phyloP scores from a whole-genome alignment of 805 yeast genomes.

The Metschnikowia bowlesiae region DNA sequence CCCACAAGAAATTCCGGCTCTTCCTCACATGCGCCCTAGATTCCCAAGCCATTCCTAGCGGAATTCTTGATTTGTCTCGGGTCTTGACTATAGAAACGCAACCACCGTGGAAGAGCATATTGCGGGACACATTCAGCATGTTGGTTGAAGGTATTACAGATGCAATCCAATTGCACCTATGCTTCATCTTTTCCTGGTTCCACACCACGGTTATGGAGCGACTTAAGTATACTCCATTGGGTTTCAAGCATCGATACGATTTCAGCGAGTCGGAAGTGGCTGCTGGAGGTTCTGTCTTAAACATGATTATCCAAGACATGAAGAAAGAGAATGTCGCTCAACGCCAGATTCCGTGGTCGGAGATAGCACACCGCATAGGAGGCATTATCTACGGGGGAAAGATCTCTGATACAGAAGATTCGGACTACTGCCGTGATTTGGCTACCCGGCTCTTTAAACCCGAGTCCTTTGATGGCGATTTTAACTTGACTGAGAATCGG shows the following conservation, averaged over 20 bases:
- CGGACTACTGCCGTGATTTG: slow-evolving; percentile 27
- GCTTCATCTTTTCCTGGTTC: slow-evolving; percentile 62
- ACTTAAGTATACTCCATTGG: slow-evolving; percentile 55
- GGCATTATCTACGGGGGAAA: slow-evolving; percentile 67
- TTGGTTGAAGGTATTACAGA: not conserved
- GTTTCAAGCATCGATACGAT: slow-evolving; percentile 60
- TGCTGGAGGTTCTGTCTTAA: slow-evolving; percentile 44
- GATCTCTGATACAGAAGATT: slow-evolving; percentile 42
- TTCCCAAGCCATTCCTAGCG: slow-evolving; percentile 45
- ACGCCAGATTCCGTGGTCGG: slow-evolving; percentile 48
- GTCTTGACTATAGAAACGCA: slow-evolving; percentile 59
- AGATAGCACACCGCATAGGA: slow-evolving; percentile 46
- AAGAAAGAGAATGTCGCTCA: slow-evolving; percentile 1
- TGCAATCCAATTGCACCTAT: slow-evolving; percentile 28
- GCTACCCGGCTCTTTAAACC: slow-evolving; percentile 36
- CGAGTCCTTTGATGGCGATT: slow-evolving; percentile 38
- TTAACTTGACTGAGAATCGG: slow-evolving; percentile 36
- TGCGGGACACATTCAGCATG: slow-evolving; percentile 36
- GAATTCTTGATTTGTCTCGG: slow-evolving; percentile 51
- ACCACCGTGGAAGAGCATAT: slow-evolving; percentile 51
- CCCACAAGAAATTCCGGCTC: slow-evolving; percentile 41
- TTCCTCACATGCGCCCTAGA: slow-evolving; percentile 60
- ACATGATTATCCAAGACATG: slow-evolving; percentile 29
- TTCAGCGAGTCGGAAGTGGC: slow-evolving; percentile 69
- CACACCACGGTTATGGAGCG: slow-evolving; percentile 62